These are phyloP conservation scores for Furculomyces boomerangus DNA, from an alignment of 371 early-diverging fungal genomes.

Conservation along the genomic window DNA sequence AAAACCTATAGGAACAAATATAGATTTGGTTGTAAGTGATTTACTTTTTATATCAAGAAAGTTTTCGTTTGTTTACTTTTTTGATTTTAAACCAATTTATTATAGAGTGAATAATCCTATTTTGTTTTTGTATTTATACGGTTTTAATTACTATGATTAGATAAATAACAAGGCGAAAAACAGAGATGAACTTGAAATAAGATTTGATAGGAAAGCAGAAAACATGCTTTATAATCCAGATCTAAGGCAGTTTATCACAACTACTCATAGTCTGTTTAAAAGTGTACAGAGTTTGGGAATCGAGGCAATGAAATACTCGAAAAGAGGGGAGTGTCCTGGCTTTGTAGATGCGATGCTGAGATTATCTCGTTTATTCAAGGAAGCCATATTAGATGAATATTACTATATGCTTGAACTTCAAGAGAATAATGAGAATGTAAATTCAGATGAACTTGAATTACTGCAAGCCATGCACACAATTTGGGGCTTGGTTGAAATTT, in stretches of 20 bases:
- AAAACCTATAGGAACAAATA: too few relatives aligned
- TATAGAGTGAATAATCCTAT: not conserved
- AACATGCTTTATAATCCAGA: too few relatives aligned
- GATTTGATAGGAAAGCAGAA: not conserved
- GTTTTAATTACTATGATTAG: not conserved
- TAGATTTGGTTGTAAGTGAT: too few relatives aligned
- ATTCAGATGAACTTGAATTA: not conserved
- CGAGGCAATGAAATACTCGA: not conserved
- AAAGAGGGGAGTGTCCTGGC: not conserved
- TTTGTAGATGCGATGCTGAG: not conserved
- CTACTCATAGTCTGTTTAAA: not conserved
- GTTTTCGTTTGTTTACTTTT: not conserved
- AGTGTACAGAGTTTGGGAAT: not conserved
- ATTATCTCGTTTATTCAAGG: not conserved
- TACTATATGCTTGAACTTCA: not conserved
- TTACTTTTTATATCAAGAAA: too few relatives aligned
- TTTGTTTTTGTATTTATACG: not conserved
- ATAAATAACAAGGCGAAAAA: not conserved
- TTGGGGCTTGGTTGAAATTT: not conserved
- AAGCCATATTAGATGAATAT: not conserved
- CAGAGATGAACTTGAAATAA: not conserved
- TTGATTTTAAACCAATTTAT: not conserved
- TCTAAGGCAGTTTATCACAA: not conserved
- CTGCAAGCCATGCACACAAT: not conserved
- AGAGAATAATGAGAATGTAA: not conserved